Evolutionary conservation across 129 eudicot genomes (phyloP).

Genomic region (Pseudognaphalium luteoalbum): DNA sequence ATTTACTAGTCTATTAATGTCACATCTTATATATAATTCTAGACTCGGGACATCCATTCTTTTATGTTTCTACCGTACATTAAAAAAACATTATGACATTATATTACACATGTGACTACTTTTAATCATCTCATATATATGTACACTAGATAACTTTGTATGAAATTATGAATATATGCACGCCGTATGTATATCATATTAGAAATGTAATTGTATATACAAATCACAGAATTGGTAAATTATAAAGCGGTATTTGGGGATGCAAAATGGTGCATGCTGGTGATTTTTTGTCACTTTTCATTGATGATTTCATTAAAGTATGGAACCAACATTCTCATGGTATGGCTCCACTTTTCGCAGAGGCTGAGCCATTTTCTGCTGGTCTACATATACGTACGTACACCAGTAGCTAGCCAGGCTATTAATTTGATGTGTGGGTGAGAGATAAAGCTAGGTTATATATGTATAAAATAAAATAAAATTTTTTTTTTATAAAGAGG

Average conservation of each 20-base stretch:
- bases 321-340: conserved; percentile 93
- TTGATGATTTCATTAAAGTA: conserved; percentile 44
- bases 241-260: conserved; percentile 4
- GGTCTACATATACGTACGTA: not conserved
- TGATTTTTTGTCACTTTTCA: conserved; percentile 62
- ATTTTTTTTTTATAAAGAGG: too few relatives aligned
- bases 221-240: not conserved
- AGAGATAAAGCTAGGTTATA: not conserved
- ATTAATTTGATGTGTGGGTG: conserved; percentile 9
- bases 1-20: conserved; percentile 9
- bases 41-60: conserved; percentile 19
- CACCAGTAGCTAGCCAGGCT: not conserved
- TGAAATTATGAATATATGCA: too few relatives aligned
- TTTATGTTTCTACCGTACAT: conserved; percentile 9
- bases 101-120: not conserved
- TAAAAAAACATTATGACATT: not conserved
- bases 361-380: conserved; percentile 25
- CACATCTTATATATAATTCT: not conserved
- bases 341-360: conserved; percentile 64
- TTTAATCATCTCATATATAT: too few relatives aligned
- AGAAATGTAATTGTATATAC: not conserved
- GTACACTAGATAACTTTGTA: too few relatives aligned
- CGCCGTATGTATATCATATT: too few relatives aligned
- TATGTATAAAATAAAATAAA: too few relatives aligned
- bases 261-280: conserved; percentile 36